phyloP scores from a whole-genome alignment of 495 filamentous ascomycete species.

The Cercophora newfieldiana region DNA sequence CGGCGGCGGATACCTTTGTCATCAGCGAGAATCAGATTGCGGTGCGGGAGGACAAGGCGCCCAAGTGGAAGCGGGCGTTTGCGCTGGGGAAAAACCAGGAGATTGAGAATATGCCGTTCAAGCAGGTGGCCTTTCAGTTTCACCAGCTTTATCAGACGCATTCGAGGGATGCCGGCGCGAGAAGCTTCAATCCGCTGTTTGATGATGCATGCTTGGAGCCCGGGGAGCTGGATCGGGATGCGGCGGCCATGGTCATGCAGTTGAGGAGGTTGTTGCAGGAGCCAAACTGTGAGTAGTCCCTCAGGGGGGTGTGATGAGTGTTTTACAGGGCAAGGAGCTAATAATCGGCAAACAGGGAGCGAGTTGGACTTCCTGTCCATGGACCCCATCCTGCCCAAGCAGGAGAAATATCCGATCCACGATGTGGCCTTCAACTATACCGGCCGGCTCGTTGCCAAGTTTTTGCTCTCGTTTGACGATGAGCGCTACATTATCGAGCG shows the following conservation, averaged over 20 bases:
- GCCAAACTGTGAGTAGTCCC: constrained; percentile 37
- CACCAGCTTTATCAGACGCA: constrained; percentile 56
- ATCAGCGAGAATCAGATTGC: constrained; percentile 49
- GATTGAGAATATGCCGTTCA: constrained; percentile 54
- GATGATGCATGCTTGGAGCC: constrained; percentile 36
- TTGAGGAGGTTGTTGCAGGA: constrained; percentile 42
- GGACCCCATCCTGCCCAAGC: constrained; percentile 45
- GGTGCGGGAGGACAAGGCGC: constrained; percentile 30
- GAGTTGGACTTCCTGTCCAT: constrained; percentile 49
- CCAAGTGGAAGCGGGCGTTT: constrained; percentile 40
- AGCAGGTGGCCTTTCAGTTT: constrained; percentile 54
- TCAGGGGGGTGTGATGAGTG: not conserved
- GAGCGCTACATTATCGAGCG: constrained; percentile 36
- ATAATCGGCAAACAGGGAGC: constrained; percentile 32
- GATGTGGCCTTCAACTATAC: constrained; percentile 50
- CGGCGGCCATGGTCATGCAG: constrained; percentile 42
- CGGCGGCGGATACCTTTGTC: constrained; percentile 50
- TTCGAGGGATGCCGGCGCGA: constrained; percentile 40
- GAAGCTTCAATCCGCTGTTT: constrained; percentile 48
- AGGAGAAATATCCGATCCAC: constrained; percentile 44
- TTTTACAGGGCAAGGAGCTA: constrained; percentile 18
- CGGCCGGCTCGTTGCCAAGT: constrained; percentile 49
- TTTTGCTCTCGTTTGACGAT: constrained; percentile 51
- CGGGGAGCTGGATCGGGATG: constrained; percentile 41
- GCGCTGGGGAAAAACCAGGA: constrained; percentile 43